Base-by-base conservation (phyloP, 257 asterid species). In the Jaltomata sinuosa region DNA sequence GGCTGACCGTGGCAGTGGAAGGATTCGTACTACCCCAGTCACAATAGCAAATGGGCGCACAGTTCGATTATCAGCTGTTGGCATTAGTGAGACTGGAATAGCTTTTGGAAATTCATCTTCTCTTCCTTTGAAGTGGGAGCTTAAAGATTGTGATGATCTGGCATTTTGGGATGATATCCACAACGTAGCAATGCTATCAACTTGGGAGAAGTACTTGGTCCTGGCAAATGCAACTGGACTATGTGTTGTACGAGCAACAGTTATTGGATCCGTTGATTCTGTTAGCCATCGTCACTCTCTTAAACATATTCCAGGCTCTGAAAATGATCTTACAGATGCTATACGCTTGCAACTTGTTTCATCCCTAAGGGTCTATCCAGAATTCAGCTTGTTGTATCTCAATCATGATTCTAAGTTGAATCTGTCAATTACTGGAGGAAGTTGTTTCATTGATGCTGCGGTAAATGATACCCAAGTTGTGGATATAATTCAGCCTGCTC, bases 91-190 rank as follows among this genome's bases (percentile, higher is more conserved):
- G 85, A 71, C 91, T 81, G 98, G 97, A 87, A 89, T 88, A 86
- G 91, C 95, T 83, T 96, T 96, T 87, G 97, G 94, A 69, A 96
- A 96, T 88, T 90, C 95, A 40, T 94, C 99, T 68, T 96, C 98
- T 85, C 93, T 96, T 87, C 78, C 84, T 86, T 88, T 96, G 83
- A 91, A 83, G 65, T 94, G 97, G 99, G 93, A 92, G 82, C 93
- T 94, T 62, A 68, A 62, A 67, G 90, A 90, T 72, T 96, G 99
- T 86, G 91, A 92, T 86, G 92, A 89, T 45, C 87, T 94, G 89
- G 97, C 94, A 72, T 84, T 32, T 65, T 89, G 91, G 90, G 96
- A 94, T 22, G 91, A 89, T 59, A 45, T 79, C 67, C 62, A 86
- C 90, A 86, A 65, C 88, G 88, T 89, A 34, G 82, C 81, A 22